Evolutionary conservation across 257 asterid genomes (phyloP).

Genomic region (Linaria vulgaris): DNA sequence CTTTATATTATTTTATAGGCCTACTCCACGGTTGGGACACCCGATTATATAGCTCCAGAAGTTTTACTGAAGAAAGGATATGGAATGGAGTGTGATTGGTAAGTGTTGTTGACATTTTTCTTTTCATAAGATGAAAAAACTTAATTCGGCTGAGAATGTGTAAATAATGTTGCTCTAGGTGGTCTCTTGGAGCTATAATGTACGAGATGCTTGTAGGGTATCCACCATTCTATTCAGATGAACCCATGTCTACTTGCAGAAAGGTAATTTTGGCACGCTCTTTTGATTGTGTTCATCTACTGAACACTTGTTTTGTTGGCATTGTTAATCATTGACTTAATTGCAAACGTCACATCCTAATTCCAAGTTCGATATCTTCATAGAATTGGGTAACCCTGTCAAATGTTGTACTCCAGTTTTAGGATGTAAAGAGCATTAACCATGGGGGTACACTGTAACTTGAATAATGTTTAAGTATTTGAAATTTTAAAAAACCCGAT

Average conservation of each 20-base stretch:
- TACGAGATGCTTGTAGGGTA: conserved; percentile 97
- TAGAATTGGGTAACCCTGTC: neutral
- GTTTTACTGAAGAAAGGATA: conserved; percentile 93
- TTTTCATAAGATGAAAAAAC: conserved; percentile 12
- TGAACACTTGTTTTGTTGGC: conserved; percentile 13
- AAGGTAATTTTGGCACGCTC: conserved; percentile 50
- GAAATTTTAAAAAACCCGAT: neutral
- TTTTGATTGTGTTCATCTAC: neutral
- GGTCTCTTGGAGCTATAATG: conserved; percentile 99
- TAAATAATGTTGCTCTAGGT: conserved; percentile 46
- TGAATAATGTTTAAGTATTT: neutral
- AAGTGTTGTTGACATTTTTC: conserved; percentile 28
- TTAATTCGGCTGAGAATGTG: conserved; percentile 20
- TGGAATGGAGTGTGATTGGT: conserved; percentile 99
- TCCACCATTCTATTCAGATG: conserved; percentile 98
- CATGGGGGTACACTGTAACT: neutral
- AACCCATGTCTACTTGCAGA: conserved; percentile 95
- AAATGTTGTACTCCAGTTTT: neutral
- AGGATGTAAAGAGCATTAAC: conserved; percentile 6
- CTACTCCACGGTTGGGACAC: conserved; percentile 97
- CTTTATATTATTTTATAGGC: conserved; percentile 51
- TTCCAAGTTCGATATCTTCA: neutral
- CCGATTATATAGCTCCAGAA: conserved; percentile 98
- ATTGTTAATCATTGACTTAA: neutral
- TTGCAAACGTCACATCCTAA: neutral